Percentiles rank a stretch among this genome's conserved stretches.
These are phyloP conservation scores for Xylaria bambusicola DNA, from an alignment of 495 filamentous ascomycete genomes.

Conservation along the genomic window DNA sequence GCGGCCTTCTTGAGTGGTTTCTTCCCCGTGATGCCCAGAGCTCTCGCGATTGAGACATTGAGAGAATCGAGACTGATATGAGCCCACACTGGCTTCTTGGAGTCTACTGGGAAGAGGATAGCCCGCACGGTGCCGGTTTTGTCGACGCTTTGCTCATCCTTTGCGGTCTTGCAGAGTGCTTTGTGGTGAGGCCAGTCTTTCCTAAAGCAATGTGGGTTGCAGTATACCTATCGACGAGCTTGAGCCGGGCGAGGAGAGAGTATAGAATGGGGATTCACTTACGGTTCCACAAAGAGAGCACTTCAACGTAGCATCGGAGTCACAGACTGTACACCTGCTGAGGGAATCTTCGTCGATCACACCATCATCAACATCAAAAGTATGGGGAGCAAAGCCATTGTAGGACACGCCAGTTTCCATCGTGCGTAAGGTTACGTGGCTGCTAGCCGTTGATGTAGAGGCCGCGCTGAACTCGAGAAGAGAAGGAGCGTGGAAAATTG, in stretches of 20 bases:
- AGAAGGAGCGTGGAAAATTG: not conserved
- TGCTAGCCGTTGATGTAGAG: not conserved
- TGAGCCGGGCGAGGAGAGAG: not conserved
- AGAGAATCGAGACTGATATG: not conserved
- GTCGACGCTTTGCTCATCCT: not conserved
- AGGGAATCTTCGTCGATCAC: not conserved
- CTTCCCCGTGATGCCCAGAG: not conserved
- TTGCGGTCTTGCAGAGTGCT: not conserved
- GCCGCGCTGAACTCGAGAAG: not conserved
- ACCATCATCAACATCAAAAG: not conserved
- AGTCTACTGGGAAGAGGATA: conserved; percentile 12
- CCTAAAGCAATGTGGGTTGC: not conserved
- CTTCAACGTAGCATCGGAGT: not conserved
- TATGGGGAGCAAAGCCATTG: not conserved
- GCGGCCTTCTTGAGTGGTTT: not conserved
- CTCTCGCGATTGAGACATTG: not conserved
- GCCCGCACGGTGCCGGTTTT: conserved; percentile 3
- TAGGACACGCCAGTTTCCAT: not conserved
- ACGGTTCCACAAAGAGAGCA: conserved; percentile 1
- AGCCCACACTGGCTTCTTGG: not conserved
- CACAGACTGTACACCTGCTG: conserved; percentile 9
- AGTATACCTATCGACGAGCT: not conserved
- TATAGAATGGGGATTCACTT: not conserved
- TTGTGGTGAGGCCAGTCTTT: conserved; percentile 10
- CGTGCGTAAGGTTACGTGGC: too few relatives aligned